Percentiles rank a stretch among this genome's conserved stretches.
Conservation (phyloP, 108 stramenopile species). For the Mediolabrus comicus region DNA sequence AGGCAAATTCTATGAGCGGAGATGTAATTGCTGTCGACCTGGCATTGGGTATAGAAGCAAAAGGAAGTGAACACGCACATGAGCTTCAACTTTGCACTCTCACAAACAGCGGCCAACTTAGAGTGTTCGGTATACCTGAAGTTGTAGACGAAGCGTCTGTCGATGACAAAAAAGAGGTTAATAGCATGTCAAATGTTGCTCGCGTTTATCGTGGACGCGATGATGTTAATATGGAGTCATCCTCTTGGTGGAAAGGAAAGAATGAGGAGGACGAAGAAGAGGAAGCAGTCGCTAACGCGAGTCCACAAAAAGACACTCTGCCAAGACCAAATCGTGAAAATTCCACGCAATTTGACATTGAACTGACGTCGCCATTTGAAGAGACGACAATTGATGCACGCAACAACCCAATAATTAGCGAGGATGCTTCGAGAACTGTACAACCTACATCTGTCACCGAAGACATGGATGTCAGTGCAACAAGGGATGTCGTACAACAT, state of each 20-base stretch:
- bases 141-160: not conserved
- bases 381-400: not conserved
- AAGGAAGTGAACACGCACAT: not conserved
- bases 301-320: not conserved
- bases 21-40: conserved; percentile 31
- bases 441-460: not conserved
- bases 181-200: not conserved
- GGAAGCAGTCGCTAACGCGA: conserved; percentile 2
- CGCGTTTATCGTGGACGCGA: not conserved
- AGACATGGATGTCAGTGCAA: conserved; percentile 16
- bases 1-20: not conserved
- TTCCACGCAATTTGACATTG: conserved; percentile 5
- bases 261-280: conserved; percentile 30
- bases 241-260: conserved; percentile 36
- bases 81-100: conserved; percentile 34
- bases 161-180: not conserved
- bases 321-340: not conserved
- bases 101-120: conserved; percentile 8
- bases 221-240: conserved; percentile 1
- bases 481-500: conserved; percentile 5
- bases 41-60: conserved; percentile 2
- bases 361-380: not conserved
- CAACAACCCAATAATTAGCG: conserved; percentile 3
- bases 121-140: conserved; percentile 32
- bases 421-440: conserved; percentile 3